Evolutionary conservation across 371 early-diverging fungal genomes (phyloP), one percentile per base, ranked within the genome.

Genomic region (Lichtheimia ornata): DNA sequence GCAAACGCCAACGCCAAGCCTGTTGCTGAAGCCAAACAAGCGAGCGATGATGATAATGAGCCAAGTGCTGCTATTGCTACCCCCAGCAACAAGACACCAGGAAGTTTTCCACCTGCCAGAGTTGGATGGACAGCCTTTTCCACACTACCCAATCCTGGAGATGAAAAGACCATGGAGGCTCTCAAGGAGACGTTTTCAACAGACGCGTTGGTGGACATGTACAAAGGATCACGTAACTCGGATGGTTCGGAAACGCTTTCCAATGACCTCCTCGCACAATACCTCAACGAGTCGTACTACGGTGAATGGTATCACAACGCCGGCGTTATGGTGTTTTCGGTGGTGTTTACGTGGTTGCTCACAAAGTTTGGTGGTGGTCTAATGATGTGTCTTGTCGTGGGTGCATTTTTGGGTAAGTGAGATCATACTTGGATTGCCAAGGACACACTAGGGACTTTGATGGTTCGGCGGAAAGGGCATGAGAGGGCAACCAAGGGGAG

Each of bases 241-340:
- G 62, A 62, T 30, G 63, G 64, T 0, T 65, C 66, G 9, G 61
- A 67, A 9, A 50, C 47, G 3, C 51, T 61, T 30, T 50, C 49
- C 11, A 47, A 61, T 2, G 80, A 79, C 41, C 28, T 79, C 4
- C 25, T 79, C 0, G 66, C 75, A n/a, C 72, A 74, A 42, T 71
- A 74, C 53, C 42, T 79, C 13, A 64, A 51, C 14, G 77, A 76
- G 27, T 68, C 72, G 40, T 74, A 73, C 53, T 77, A 64, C 58
- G 80, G 80, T 15, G 73, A 76, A 66, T 80, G 80, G 80, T 80
- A 67, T 65, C 72, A 74, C 52, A 74, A 80, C 40, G 64, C 71
- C 5, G 72, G 60, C 5, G 71, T 61, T 5, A 69, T 79, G 13
- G 58, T 76, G 27, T 62, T 73, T 28, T 52, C 73, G 2, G 75